Conservation (phyloP, 768 basidiomycete species). For the Boletus eberwhitei region DNA sequence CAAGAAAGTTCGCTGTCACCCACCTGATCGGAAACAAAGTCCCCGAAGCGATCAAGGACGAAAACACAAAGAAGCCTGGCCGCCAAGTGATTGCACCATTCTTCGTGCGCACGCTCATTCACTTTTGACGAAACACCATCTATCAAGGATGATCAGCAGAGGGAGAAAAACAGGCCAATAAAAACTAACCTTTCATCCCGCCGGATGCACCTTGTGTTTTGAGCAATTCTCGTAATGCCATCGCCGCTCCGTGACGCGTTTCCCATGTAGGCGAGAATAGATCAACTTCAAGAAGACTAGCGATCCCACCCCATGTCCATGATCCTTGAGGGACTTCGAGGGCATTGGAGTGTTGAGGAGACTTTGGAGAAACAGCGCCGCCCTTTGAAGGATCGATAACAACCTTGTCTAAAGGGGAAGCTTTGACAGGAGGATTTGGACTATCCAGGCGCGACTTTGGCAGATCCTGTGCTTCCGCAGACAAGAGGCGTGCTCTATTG, state of each 20-base stretch:
- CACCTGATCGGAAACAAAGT: constrained; percentile 92
- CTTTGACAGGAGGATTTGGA: constrained; percentile 43
- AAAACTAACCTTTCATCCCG: constrained; percentile 67
- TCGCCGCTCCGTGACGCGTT: constrained; percentile 87
- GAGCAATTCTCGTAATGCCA: constrained; percentile 85
- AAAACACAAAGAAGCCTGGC: constrained; percentile 86
- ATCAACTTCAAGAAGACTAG: constrained; percentile 75
- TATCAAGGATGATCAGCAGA: constrained; percentile 25
- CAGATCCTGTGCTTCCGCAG: constrained; percentile 52
- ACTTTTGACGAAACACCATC: constrained; percentile 50
- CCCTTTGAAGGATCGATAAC: constrained; percentile 80
- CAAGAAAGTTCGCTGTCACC: constrained; percentile 5
- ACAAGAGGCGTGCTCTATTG: constrained; percentile 69
- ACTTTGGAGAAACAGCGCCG: constrained; percentile 78
- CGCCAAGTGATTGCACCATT: constrained; percentile 88
- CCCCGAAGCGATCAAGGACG: constrained; percentile 95
- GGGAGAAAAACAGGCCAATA: neutral
- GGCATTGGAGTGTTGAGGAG: constrained; percentile 71
- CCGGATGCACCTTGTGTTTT: constrained; percentile 79
- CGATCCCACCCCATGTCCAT: constrained; percentile 87
- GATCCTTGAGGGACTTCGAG: constrained; percentile 69
- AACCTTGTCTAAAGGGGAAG: constrained; percentile 55
- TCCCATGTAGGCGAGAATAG: constrained; percentile 90
- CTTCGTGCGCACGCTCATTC: constrained; percentile 69
- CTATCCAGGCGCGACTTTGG: constrained; percentile 56